Conservation (phyloP, 768 basidiomycete genomes). For the Naganishia friedmannii region DNA sequence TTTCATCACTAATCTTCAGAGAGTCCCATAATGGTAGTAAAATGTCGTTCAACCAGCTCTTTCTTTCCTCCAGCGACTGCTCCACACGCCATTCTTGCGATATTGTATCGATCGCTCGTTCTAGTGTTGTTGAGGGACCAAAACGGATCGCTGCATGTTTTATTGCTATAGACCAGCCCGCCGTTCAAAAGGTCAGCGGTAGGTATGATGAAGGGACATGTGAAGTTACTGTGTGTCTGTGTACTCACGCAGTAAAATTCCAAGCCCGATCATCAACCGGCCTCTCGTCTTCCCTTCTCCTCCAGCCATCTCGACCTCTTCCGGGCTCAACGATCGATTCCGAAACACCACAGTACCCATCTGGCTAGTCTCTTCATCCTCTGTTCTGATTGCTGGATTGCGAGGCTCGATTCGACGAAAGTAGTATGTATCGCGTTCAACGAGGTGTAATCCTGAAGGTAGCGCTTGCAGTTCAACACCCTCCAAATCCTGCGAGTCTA, state of each 20-base stretch:
- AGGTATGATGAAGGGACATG: background rate
- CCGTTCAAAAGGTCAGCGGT: background rate
- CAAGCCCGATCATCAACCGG: slow-evolving; percentile 48
- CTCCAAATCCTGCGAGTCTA: slow-evolving; percentile 9
- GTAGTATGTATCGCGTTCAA: slow-evolving; percentile 40
- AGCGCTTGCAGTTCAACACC: slow-evolving; percentile 44
- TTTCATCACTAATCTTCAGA: background rate
- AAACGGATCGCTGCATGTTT: background rate
- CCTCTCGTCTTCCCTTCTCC: slow-evolving; percentile 39
- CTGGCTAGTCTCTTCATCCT: slow-evolving; percentile 7
- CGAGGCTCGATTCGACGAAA: slow-evolving; percentile 36
- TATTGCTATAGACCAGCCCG: background rate
- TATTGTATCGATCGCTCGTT: slow-evolving; percentile 7
- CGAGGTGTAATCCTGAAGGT: slow-evolving; percentile 46
- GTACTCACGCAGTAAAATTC: slow-evolving; percentile 40
- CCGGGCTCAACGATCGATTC: slow-evolving; percentile 32
- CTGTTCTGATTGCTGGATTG: slow-evolving; percentile 17
- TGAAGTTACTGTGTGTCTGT: background rate
- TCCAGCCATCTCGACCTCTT: slow-evolving; percentile 35
- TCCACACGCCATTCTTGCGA: slow-evolving; percentile 15
- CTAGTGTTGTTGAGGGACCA: background rate
- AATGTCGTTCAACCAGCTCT: slow-evolving; percentile 12
- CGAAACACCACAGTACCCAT: slow-evolving; percentile 36
- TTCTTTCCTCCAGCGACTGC: background rate
- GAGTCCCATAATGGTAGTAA: slow-evolving; percentile 13